Evolutionary conservation across 2,329 filamentous ascomycete genomes (phyloP), one percentile per base, ranked within the genome.

Genomic region (Pseudocercospora crystallina): DNA sequence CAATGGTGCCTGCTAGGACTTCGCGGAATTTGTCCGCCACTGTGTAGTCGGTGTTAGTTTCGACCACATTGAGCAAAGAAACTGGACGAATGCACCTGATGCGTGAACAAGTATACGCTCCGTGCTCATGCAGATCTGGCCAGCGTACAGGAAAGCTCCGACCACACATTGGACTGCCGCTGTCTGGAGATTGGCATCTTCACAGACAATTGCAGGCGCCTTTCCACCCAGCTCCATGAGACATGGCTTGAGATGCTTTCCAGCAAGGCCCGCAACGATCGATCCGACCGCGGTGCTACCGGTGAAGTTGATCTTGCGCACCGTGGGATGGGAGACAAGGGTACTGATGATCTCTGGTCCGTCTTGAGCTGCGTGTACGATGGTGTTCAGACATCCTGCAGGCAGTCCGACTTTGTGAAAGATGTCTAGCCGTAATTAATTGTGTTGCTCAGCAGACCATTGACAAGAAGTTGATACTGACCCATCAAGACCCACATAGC

Each of bases 221-320:
- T 95, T 95, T 35, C 89, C 89, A 3, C 90, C 89, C 1, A 95
- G 75, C 69, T 95, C 89, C 60, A 94, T 78, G 1, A 94, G 73
- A 1, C 87, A 79, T 0, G 88, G 89, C 74, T 95, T 95, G 32
- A 94, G 75, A 59, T 85, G 72, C 65, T 86, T 80, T 13, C 85
- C 89, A 0, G 86, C 86, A 2, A 80, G 76, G 10, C 77, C 76
- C 10, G 82, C 86, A 47, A 95, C 81, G 61, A 89, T 83, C 29
- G 81, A 80, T 1, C 87, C 87, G 0, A 90, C 80, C 0, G 75
- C 71, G 0, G 86, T 88, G 63, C 82, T 87, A 9, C 88, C 88
- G 0, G 87, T 91, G 59, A 91, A 92, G 46, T 85, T 86, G 48
- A 91, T 76, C 66, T 90, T 90, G 65, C 83, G 86, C 46, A 94